phyloP scores from a whole-genome alignment of 306 rosid species.

The Cicer yamashitae region DNA sequence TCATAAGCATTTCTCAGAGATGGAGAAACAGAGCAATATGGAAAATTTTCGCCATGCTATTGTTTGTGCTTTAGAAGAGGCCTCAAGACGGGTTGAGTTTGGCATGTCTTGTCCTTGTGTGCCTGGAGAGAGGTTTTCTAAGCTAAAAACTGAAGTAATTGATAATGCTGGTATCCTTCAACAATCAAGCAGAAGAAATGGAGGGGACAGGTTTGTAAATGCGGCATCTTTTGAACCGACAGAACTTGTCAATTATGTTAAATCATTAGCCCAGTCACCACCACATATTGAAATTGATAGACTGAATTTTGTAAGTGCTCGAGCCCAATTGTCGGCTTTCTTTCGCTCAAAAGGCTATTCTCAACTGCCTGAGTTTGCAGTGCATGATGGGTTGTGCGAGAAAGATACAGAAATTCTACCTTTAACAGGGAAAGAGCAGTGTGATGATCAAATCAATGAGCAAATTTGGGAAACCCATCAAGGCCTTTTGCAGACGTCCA shows the following conservation, averaged over 20 bases:
- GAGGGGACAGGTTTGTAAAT: constrained; percentile 55
- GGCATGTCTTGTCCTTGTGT: constrained; percentile 78
- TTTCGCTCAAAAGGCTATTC: constrained; percentile 67
- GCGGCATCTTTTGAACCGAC: constrained; percentile 64
- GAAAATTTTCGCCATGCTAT: constrained; percentile 67
- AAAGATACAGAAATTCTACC: constrained; percentile 49
- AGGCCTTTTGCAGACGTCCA: constrained; percentile 45
- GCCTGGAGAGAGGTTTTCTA: constrained; percentile 55
- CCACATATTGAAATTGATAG: constrained; percentile 57
- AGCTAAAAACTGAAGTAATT: constrained; percentile 58
- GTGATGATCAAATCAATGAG: constrained; percentile 42
- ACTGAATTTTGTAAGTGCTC: constrained; percentile 54
- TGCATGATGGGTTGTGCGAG: constrained; percentile 52
- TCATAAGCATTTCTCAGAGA: constrained; percentile 59
- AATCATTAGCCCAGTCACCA: constrained; percentile 59
- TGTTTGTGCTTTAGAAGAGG: constrained; percentile 76
- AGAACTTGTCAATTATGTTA: constrained; percentile 60
- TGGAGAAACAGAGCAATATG: constrained; percentile 66
- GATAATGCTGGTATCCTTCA: constrained; percentile 62
- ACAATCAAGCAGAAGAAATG: constrained; percentile 60
- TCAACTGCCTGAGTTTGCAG: constrained; percentile 59
- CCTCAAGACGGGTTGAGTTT: constrained; percentile 75
- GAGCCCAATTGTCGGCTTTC: constrained; percentile 65
- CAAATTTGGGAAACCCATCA: constrained; percentile 38
- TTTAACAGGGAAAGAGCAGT: constrained; percentile 41